Conservation (phyloP, 1,139 yeast genomes). For the Pneumocystis murina region DNA sequence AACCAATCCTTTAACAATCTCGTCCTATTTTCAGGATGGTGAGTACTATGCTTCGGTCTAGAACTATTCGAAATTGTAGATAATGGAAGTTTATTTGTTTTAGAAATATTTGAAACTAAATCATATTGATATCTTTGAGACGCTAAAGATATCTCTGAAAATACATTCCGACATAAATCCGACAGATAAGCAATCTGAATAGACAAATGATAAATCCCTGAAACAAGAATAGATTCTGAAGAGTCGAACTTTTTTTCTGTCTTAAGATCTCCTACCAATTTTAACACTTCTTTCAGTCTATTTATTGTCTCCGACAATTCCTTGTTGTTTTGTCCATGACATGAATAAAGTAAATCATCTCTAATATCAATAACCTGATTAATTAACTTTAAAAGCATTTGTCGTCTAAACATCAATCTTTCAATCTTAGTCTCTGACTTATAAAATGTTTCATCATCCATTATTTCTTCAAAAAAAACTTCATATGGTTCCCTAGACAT, state of each 20-base stretch:
- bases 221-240: neutral
- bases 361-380: neutral
- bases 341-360: neutral
- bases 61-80: neutral
- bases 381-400: constrained; percentile 8
- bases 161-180: neutral
- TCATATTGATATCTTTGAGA: neutral
- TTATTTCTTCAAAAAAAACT: neutral
- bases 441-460: neutral
- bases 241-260: neutral
- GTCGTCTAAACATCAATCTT: constrained; percentile 7
- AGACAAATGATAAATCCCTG: neutral
- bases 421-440: neutral
- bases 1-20: constrained; percentile 65
- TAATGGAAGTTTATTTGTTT: neutral
- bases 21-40: constrained; percentile 39
- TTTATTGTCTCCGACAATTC: neutral
- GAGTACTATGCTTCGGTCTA: neutral
- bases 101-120: neutral
- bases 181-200: neutral
- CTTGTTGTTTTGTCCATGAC: neutral
- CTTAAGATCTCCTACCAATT: neutral
- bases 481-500: neutral
- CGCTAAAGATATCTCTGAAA: neutral
- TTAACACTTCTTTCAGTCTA: neutral